Evolutionary conservation across 1,284 basidiomycete genomes (phyloP).

Genomic region (Heterobasidion annosum): DNA sequence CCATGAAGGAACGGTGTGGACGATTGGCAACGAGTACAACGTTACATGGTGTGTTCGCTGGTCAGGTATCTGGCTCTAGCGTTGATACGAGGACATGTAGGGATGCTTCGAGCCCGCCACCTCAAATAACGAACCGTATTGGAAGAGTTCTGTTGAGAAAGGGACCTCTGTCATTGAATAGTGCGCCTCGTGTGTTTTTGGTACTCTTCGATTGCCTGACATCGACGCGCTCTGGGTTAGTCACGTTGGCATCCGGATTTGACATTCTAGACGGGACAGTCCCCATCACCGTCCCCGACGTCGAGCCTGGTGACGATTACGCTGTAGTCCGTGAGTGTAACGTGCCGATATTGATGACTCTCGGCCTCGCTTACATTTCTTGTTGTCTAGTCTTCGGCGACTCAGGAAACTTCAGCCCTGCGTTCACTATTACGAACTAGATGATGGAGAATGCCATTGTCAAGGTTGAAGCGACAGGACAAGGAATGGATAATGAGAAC

Average conservation of each 20-base stretch:
- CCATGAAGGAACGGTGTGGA: slow-evolving; percentile 16
- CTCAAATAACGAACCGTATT: slow-evolving; percentile 15
- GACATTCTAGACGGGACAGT: slow-evolving; percentile 14
- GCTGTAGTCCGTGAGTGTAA: slow-evolving; percentile 15
- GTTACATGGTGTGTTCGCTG: slow-evolving; percentile 18
- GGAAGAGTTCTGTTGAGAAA: slow-evolving; percentile 14
- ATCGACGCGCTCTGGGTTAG: not conserved
- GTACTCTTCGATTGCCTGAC: not conserved
- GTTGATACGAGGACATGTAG: slow-evolving; percentile 3
- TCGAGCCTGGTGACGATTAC: slow-evolving; percentile 15
- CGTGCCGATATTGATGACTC: not conserved
- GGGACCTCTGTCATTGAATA: slow-evolving; percentile 6
- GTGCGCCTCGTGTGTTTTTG: slow-evolving; percentile 2
- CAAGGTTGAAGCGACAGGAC: too few species aligned
- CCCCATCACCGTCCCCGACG: slow-evolving; percentile 18
- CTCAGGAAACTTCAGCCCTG: slow-evolving; percentile 33
- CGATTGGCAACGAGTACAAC: slow-evolving; percentile 15
- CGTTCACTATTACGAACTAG: slow-evolving; percentile 22
- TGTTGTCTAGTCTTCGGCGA: slow-evolving; percentile 37
- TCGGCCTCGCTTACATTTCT: too few species aligned
- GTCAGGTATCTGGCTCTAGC: not conserved
- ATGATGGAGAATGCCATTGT: too few species aligned
- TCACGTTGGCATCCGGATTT: slow-evolving; percentile 15
- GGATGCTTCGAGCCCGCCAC: slow-evolving; percentile 15
- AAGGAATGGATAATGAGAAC: too few species aligned